Base-by-base conservation (phyloP, 2,329 filamentous ascomycete genomes). In the Byssoonygena ceratinophila region DNA sequence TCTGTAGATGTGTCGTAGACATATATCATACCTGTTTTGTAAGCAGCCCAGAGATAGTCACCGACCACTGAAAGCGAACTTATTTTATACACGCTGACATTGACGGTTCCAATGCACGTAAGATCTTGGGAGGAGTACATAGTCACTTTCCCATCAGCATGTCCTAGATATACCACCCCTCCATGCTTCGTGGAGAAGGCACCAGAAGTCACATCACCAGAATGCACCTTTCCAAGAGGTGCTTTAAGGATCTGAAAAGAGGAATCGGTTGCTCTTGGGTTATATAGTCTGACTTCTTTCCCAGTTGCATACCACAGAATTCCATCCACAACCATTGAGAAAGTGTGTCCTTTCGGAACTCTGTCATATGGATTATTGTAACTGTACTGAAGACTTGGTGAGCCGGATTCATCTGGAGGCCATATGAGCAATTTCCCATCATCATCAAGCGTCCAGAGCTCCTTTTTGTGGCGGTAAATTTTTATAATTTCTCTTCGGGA, bases 371-470 rank as follows among this genome's bases (percentile, higher is more conserved):
- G 66, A 34, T 81, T 84, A 60, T 85, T 83, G 20, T 87, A 88
- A 51, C 79, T 84, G 53, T 82, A 80, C 52, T 81, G 78, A 27
- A 97, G 70, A 56, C 81, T 91, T 1, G 90, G 89, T 25, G 83
- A 76, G 0, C 85, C 83, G 4, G 79, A 79, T 43, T 80, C 76
- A 60, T 89, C 86, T 3, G 90, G 83, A 1, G 81, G 82, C 92
- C 92, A 98, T 4, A 97, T 79, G 59, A 88, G 82, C 12, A 98
- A 72, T 43, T 85, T 86, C 9, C 92, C 92, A 44, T 85, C 82
- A 58, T 96, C 90, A 64, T 97, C 92, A 45, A 98, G 68, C 0
- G 90, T 90, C 92, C 92, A 98, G 66, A 98, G 80, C 62, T 96
- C 87, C 59, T 88, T 87, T 57, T 81, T 84, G 66, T 94, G 85